Conservation (phyloP, 2,329 filamentous ascomycete genomes). For the Microsporum ferrugineum region DNA sequence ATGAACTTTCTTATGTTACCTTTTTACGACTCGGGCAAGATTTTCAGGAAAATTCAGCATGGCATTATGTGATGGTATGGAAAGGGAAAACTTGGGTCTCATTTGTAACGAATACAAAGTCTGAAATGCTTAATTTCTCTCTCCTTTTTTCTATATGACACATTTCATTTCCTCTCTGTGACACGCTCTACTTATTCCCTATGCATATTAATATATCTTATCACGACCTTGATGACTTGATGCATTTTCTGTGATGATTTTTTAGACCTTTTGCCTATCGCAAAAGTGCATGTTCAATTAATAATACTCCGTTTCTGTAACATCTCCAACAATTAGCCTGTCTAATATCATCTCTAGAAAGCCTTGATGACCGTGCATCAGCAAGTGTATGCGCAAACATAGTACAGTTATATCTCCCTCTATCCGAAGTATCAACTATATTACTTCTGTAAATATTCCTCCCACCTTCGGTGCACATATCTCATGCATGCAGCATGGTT, state of each 20-base stretch:
- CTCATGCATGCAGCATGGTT: not conserved
- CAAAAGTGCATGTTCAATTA: not conserved
- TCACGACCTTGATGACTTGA: not conserved
- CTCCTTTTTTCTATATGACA: not conserved
- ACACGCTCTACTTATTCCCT: not conserved
- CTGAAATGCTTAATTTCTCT: not conserved
- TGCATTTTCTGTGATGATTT: not conserved
- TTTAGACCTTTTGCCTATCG: not conserved
- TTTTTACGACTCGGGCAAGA: constrained; percentile 3
- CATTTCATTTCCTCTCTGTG: not conserved
- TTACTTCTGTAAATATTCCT: not conserved
- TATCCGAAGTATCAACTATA: not conserved
- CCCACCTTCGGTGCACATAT: not conserved
- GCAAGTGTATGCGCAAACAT: not conserved
- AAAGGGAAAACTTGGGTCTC: not conserved
- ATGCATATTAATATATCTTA: not conserved
- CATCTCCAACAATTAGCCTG: not conserved
- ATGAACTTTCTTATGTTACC: not conserved
- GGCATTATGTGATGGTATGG: constrained; percentile 3
- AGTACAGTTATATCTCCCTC: not conserved
- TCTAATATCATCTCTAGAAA: not conserved
- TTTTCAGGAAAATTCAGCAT: not conserved
- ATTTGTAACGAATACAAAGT: constrained; percentile 1
- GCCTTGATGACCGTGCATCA: not conserved
- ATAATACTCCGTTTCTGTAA: not conserved